Base-by-base conservation (phyloP, 2,329 filamentous ascomycete species). In the Corynespora cassiicola region DNA sequence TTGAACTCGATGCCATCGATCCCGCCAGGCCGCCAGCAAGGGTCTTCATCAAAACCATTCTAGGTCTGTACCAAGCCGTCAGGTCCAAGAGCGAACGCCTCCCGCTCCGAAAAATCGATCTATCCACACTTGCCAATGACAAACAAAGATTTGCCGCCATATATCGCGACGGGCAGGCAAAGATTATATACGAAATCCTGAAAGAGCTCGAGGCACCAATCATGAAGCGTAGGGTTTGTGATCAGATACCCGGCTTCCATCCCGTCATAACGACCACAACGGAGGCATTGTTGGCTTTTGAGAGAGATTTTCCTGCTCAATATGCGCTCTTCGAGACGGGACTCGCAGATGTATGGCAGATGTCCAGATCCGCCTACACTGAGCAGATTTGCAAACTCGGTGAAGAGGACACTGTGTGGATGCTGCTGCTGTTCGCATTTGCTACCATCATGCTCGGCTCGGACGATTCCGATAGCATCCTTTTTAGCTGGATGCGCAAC, bases 91-190 rank as follows among this genome's bases (percentile, higher is more conserved):
- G 52, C 29, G 36, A 42, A 8, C 45, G 32, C 10, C 52, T 65
- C 1, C 54, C 57, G 2, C 39, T 54, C 2, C n/a, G n/a, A n/a
- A n/a, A n/a, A n/a, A n/a, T n/a, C n/a, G n/a, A n/a, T n/a, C n/a
- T n/a, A n/a, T n/a, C n/a, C n/a, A 17, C 24, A 4, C 15, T 44
- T 5, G 7, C 36, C 2, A 75, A 72, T 43, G 29, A 50, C 3
- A 71, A 65, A 37, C 73, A 75, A 51, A 54, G 47, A 17, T 66
- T 66, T 29, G 71, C 72, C 2, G 63, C 61, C 23, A 68, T 71
- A 6, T 76, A 75, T 46, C 67, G 73, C 14, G 58, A 68, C 28
- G 61, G 69, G 6, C 73, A 76, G 50, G 55, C 56, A 2, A 51
- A 39, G 3, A 56, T 65, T 33, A 50, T 66, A 14, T 48, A 62